These are phyloP conservation scores for Lactifluus echinatus DNA, from an alignment of 768 basidiomycete species.

Conservation along the genomic window DNA sequence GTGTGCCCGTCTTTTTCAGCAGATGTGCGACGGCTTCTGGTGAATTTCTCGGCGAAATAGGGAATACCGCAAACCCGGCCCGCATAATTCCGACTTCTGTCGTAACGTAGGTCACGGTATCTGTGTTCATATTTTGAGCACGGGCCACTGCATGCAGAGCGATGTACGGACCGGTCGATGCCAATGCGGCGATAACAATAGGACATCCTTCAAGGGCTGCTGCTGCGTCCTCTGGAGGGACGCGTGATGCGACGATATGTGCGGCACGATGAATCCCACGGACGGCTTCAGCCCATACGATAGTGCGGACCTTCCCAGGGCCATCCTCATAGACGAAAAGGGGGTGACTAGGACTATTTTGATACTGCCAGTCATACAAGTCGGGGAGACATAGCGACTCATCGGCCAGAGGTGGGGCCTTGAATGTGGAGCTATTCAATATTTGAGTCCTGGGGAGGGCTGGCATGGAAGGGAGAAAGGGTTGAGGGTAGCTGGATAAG, in stretches of 20 bases:
- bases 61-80: conserved; percentile 34
- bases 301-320: conserved; percentile 11
- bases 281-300: conserved; percentile 18
- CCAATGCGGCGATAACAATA: conserved; percentile 18
- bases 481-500: not conserved
- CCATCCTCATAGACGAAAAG: conserved; percentile 19
- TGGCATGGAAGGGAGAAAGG: conserved; percentile 5
- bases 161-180: conserved; percentile 17
- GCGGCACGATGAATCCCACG: conserved; percentile 21
- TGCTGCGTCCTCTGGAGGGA: conserved; percentile 1
- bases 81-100: conserved; percentile 30
- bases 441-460: conserved; percentile 20
- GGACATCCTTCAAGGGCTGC: conserved; percentile 15
- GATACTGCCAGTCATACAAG: conserved; percentile 25
- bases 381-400: conserved; percentile 21
- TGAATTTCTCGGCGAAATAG: conserved; percentile 35
- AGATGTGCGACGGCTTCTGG: conserved; percentile 31
- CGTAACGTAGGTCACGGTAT: conserved; percentile 22
- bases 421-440: conserved; percentile 19
- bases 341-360: conserved; percentile 21
- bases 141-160: not conserved
- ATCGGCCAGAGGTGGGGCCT: conserved; percentile 22
- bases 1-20: conserved; percentile 23
- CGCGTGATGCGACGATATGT: conserved; percentile 1
- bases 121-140: conserved; percentile 1